These are phyloP conservation scores for Cladobotryum protrusum DNA, from an alignment of 2,329 filamentous ascomycete species.

Conservation along the genomic window DNA sequence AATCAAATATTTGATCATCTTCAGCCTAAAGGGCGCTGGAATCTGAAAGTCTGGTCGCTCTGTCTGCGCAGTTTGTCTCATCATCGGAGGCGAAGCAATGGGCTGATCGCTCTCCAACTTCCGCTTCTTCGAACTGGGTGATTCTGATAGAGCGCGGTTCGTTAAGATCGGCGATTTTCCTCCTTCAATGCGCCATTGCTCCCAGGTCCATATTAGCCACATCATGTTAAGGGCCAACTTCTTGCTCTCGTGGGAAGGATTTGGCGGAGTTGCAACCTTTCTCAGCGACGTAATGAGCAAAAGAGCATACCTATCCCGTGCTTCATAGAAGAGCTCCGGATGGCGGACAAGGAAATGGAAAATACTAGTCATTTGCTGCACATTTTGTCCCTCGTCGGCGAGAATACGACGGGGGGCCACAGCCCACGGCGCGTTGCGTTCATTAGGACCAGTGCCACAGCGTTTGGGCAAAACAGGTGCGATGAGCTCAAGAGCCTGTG, in stretches of 20 bases:
- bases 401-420: slow-evolving; percentile 85
- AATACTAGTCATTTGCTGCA: slow-evolving; percentile 93
- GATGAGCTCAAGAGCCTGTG: slow-evolving; percentile 88
- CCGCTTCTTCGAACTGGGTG: slow-evolving; percentile 68
- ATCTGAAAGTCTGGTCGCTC: slow-evolving; percentile 64
- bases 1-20: slow-evolving; percentile 90
- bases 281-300: slow-evolving; percentile 83
- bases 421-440: slow-evolving; percentile 79
- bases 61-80: slow-evolving; percentile 31
- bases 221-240: slow-evolving; percentile 88
- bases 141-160: slow-evolving; percentile 49
- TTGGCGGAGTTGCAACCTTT: slow-evolving; percentile 79
- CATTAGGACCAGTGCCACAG: slow-evolving; percentile 59
- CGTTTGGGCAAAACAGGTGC: slow-evolving; percentile 90
- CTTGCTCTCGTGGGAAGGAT: slow-evolving; percentile 83
- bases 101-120: slow-evolving; percentile 61
- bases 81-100: slow-evolving; percentile 49
- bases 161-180: slow-evolving; percentile 27
- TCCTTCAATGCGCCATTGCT: slow-evolving; percentile 71
- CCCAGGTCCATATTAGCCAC: slow-evolving; percentile 87
- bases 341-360: slow-evolving; percentile 95
- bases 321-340: slow-evolving; percentile 89
- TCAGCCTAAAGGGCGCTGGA: slow-evolving; percentile 59
- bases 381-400: slow-evolving; percentile 88
- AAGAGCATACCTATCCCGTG: slow-evolving; percentile 81